Evolutionary conservation across 2,329 filamentous ascomycete genomes (phyloP), one percentile per base, ranked within the genome.

Genomic region (Pseudogymnoascus sp.): DNA sequence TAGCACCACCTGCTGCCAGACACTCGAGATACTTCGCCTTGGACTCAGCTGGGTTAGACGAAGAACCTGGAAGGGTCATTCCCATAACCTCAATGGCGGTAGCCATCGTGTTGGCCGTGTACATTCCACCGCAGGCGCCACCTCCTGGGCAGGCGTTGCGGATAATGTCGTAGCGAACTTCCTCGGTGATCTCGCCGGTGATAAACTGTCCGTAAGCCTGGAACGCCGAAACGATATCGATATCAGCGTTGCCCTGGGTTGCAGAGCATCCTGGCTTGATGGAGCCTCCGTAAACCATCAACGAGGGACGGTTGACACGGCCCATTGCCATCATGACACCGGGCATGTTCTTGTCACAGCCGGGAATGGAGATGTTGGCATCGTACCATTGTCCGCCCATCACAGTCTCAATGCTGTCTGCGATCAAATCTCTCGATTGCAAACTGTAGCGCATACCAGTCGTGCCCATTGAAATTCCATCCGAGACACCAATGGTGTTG

Each of bases 321-420:
- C 92, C 93, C 90, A 97, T 97, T 62, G 92, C 94, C 71, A 94
- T 94, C 69, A 92, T 78, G 10, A 94, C 90, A 75, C 90, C 90
- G 1, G 92, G 92, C 94, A 99, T 97, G 79, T 99, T 99, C 85
- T 99, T 99, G 83, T 99, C 94, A 77, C 94, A 99, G 58, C 94
- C 94, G 11, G 94, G 94, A 70, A 99, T 89, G 60, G 91, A 96
- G 73, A 99, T 89, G 76, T 97, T 97, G 68, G 86, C 93, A 75
- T 99, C 94, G 74, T 99, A 97, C 92, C 92, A 97, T 77, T 99
- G 94, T 13, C 92, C 94, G 68, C 92, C 88, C 92, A 97, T 99
- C 70, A 99, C 94, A 4, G 94, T 97, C 82, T 99, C 94, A 71
- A 99, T 96, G 64, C 90, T 95, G 78, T 99, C 94, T 71, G 94